phyloP scores from a whole-genome alignment of 164 flowering plant species.

The Magnolia kwangsiensis region DNA sequence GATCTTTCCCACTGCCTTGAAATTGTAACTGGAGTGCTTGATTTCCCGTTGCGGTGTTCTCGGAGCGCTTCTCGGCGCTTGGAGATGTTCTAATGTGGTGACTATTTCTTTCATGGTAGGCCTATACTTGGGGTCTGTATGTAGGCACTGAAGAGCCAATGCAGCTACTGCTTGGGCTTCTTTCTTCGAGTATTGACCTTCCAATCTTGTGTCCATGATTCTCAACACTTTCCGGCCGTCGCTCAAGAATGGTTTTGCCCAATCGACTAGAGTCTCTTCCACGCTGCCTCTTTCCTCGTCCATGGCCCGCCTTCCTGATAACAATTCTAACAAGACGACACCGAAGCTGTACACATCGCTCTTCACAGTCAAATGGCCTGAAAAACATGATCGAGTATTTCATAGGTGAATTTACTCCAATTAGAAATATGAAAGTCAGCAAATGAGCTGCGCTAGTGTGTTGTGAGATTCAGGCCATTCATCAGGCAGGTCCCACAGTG shows the following conservation, averaged over 20 bases:
- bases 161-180: slow-evolving; percentile 64
- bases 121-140: slow-evolving; percentile 55
- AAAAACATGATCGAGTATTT: background rate
- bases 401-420: background rate
- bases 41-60: slow-evolving; percentile 21
- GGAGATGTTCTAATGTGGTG: slow-evolving; percentile 42
- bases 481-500: too few relatives aligned
- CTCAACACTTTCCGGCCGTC: slow-evolving; percentile 57
- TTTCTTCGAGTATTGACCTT: slow-evolving; percentile 81
- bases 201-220: slow-evolving; percentile 80
- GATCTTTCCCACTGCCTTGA: background rate
- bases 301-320: slow-evolving; percentile 64
- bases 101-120: slow-evolving; percentile 65
- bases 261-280: slow-evolving; percentile 67
- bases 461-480: too few relatives aligned
- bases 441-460: too few relatives aligned
- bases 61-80: slow-evolving; percentile 21
- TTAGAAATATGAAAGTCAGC: too few relatives aligned
- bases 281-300: slow-evolving; percentile 39
- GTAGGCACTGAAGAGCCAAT: slow-evolving; percentile 63
- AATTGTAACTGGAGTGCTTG: slow-evolving; percentile 16
- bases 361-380: slow-evolving; percentile 83
- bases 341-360: slow-evolving; percentile 93
- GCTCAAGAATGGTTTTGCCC: slow-evolving; percentile 75
- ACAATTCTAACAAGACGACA: slow-evolving; percentile 68